Evolutionary conservation across 495 filamentous ascomycete genomes (phyloP).

Genomic region (Hyaloscypha bicolor): DNA sequence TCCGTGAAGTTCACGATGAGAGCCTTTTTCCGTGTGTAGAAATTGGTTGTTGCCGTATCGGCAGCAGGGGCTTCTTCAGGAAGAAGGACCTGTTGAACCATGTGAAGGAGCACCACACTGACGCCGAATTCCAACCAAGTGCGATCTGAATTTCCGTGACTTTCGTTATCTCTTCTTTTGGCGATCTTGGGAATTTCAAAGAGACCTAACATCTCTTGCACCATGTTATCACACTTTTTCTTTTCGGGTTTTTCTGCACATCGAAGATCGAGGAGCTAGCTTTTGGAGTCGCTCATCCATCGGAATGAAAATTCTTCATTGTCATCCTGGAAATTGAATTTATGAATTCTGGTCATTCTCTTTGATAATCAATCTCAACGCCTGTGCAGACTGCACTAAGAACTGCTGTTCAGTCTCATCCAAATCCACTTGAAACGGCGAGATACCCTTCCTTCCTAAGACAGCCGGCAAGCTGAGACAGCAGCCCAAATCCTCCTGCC

Average conservation of each 20-base stretch:
- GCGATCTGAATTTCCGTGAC: too few relatives aligned
- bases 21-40: constrained; percentile 35
- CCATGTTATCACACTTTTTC: too few relatives aligned
- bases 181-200: too few relatives aligned
- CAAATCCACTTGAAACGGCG: constrained; percentile 34
- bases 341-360: neutral
- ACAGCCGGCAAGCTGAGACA: constrained; percentile 43
- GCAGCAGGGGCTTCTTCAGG: constrained; percentile 37
- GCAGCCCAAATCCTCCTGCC: constrained; percentile 37
- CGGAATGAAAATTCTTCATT: too few relatives aligned
- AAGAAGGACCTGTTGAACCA: constrained; percentile 37
- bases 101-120: constrained; percentile 13
- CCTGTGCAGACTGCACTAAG: constrained; percentile 35
- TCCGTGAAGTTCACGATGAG: constrained; percentile 37
- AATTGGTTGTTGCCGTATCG: constrained; percentile 36
- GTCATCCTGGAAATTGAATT: too few relatives aligned
- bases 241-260: too few relatives aligned
- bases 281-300: too few relatives aligned
- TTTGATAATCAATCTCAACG: constrained; percentile 32
- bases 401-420: constrained; percentile 33
- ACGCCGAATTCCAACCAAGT: neutral
- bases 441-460: constrained; percentile 39
- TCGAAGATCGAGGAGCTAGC: too few relatives aligned
- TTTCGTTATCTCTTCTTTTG: too few relatives aligned
- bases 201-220: too few relatives aligned